phyloP scores from a whole-genome alignment of 2,329 filamentous ascomycete species.

The Niveomyces coronatus region DNA sequence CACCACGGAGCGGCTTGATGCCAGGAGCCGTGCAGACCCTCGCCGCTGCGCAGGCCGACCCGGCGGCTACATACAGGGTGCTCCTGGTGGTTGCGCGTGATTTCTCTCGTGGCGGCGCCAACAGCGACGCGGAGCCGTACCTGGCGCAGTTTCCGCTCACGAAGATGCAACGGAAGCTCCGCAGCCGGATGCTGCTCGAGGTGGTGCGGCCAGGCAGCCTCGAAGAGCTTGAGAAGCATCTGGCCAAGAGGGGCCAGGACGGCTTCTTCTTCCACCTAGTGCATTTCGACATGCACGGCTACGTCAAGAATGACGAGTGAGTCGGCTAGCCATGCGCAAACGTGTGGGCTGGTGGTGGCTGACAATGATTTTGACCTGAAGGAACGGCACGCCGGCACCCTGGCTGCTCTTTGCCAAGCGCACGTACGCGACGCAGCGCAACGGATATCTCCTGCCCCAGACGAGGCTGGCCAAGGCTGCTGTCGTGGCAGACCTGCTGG shows the following conservation, averaged over 20 bases:
- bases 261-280: slow-evolving; percentile 18
- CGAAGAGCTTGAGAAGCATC: slow-evolving; percentile 17
- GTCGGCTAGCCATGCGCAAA: slow-evolving; percentile 3
- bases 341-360: background rate
- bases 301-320: slow-evolving; percentile 17
- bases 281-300: slow-evolving; percentile 20
- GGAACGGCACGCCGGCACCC: slow-evolving; percentile 14
- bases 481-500: slow-evolving; percentile 16
- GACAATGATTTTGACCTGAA: slow-evolving; percentile 1
- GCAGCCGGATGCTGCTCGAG: slow-evolving; percentile 17
- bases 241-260: slow-evolving; percentile 13
- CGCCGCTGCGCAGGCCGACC: slow-evolving; percentile 14
- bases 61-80: slow-evolving; percentile 14
- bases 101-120: slow-evolving; percentile 16
- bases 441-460: slow-evolving; percentile 15
- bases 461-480: slow-evolving; percentile 16
- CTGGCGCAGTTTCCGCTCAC: slow-evolving; percentile 21
- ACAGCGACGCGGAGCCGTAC: slow-evolving; percentile 20
- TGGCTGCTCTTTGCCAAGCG: slow-evolving; percentile 18
- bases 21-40: slow-evolving; percentile 11
- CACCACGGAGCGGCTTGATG: slow-evolving; percentile 5
- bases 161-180: slow-evolving; percentile 18
- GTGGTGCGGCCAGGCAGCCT: slow-evolving; percentile 17
- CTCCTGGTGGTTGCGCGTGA: slow-evolving; percentile 20
- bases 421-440: slow-evolving; percentile 10